Evolutionary conservation across 179 eudicot genomes (phyloP).

Genomic region (Sideroxylon spinosum): DNA sequence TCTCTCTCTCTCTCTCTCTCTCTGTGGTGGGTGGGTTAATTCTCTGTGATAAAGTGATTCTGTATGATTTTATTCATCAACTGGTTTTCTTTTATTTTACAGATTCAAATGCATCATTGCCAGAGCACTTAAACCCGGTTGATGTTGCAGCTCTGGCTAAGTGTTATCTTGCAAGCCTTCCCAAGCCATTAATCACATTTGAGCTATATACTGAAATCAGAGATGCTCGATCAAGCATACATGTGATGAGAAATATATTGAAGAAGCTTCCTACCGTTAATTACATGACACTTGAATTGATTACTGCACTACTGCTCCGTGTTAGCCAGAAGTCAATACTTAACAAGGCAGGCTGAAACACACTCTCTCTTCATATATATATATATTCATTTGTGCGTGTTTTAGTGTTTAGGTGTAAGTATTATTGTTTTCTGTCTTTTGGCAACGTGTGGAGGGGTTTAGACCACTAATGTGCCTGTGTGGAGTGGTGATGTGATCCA

Average conservation of each 20-base stretch:
- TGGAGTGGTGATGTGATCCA: no score
- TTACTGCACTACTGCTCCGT: slow-evolving; percentile 80
- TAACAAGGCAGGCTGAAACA: slow-evolving; percentile 55
- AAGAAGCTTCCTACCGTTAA: slow-evolving; percentile 89
- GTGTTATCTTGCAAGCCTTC: slow-evolving; percentile 92
- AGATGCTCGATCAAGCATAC: slow-evolving; percentile 65
- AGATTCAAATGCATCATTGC: slow-evolving; percentile 71
- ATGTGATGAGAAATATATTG: slow-evolving; percentile 56
- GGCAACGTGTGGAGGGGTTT: no score
- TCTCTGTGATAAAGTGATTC: not conserved
- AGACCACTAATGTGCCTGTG: no score
- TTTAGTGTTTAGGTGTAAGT: not conserved
- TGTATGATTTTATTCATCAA: not conserved
- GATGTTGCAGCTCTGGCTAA: slow-evolving; percentile 74
- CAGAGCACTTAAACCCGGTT: slow-evolving; percentile 60
- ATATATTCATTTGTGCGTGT: not conserved
- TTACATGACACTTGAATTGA: slow-evolving; percentile 83
- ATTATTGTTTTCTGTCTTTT: not conserved
- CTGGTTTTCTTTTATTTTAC: slow-evolving; percentile 18
- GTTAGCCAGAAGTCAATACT: slow-evolving; percentile 92
- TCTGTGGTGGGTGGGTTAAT: no score
- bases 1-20: no score
- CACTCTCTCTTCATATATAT: not conserved
- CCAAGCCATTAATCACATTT: slow-evolving; percentile 73
- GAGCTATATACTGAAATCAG: slow-evolving; percentile 70